Evolutionary conservation across 78 protist genomes (phyloP).

Genomic region (Dictyostelium firmibasis): DNA sequence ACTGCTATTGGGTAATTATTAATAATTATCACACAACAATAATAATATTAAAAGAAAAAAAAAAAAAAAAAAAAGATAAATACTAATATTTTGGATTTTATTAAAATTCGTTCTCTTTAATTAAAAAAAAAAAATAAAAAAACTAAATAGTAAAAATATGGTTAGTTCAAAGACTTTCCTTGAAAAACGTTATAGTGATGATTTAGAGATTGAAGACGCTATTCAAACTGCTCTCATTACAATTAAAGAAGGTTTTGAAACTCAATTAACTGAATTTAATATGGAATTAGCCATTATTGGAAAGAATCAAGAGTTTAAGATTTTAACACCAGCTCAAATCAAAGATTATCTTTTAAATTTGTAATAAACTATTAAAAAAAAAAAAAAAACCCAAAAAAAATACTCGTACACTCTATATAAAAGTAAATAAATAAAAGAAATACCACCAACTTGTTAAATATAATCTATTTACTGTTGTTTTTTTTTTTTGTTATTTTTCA

Average conservation of each 20-base stretch:
- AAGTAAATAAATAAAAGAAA: not conserved
- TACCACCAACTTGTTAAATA: not conserved
- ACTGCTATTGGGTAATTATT: conserved; percentile 96
- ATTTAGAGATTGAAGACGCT: conserved; percentile 98
- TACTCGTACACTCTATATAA: not conserved
- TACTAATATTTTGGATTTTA: not conserved
- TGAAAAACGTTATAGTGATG: conserved; percentile 97
- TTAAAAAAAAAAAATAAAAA: not conserved
- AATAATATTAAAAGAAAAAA: not conserved
- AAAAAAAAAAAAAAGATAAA: too few relatives aligned
- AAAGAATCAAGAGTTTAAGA: conserved; percentile 68
- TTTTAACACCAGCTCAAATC: conserved; percentile 86
- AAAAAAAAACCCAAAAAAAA: not conserved
- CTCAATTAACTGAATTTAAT: conserved; percentile 92
- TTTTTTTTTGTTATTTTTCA: not conserved
- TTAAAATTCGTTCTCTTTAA: too few relatives aligned
- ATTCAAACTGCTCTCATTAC: conserved; percentile 98
- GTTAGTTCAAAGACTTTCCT: conserved; percentile 96
- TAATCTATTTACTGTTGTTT: not conserved
- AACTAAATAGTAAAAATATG: conserved; percentile 83
- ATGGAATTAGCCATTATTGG: conserved; percentile 95
- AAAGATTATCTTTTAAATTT: conserved; percentile 92
- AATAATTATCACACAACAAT: not conserved
- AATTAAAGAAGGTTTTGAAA: conserved; percentile 89
- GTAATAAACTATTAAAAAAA: conserved; percentile 20